Base-by-base conservation (phyloP, 2,329 filamentous ascomycete genomes). In the Calonectria montana region DNA sequence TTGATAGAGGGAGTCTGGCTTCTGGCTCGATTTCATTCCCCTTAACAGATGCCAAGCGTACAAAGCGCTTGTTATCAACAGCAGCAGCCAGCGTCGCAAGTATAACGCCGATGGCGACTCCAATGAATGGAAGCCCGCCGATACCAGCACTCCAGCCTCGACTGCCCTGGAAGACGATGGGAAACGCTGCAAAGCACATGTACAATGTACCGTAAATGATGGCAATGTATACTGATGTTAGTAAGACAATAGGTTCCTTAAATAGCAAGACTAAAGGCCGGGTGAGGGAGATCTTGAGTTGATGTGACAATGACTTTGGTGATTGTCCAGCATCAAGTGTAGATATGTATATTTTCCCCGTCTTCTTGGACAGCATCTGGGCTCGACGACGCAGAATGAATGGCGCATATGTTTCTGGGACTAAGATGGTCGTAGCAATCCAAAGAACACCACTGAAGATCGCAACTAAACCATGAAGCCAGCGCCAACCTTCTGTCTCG, bases 181-280 rank as follows among this genome's bases (percentile, higher is more conserved):
- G 89, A 80, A 90, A 90, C 16, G 89, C 88, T 25, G 86, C 86
- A 75, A 91, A 90, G 77, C 90, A 83, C 82, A 91, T 85, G 80
- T 91, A 91, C 2, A 91, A 81, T 2, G 88, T 90, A 63, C 87
- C 84, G 77, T 89, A 89, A 68, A 89, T 80, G 68, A 89, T 91
- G 53, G 91, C 90, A 83, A 92, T 89, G 82, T 93, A 94, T 12
- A 94, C 85, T 5, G 88, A 89, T 0, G 90, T 84, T 1, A 94
- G 82, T 3, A 92, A 78, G 12, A 94, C 91, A 75, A 94, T 94
- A 2, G 93, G 92, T 76, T 94, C 93, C 67, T 83, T 83, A 85
- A 94, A 92, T 5, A 94, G 86, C 15, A 94, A 84, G 18, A 91
- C 83, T 92, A 92, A 94, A 0, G 93, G 93, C 1, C 93, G 87